Conservation (phyloP, 2,329 filamentous ascomycete species). For the Colletotrichum sp. region DNA sequence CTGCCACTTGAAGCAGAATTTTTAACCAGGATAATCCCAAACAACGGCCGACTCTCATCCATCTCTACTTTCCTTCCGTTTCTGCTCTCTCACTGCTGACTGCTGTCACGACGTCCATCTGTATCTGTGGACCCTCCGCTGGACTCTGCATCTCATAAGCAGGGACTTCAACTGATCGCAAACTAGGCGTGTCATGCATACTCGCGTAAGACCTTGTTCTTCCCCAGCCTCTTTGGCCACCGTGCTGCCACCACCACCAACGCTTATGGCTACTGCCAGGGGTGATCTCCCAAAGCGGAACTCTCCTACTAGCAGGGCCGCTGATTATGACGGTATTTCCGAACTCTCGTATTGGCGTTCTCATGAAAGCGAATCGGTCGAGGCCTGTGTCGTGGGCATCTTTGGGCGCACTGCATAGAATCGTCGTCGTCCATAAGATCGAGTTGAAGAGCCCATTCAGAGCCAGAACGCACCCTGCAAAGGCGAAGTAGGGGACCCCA, state of each 20-base stretch:
- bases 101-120: slow-evolving; percentile 47
- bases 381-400: slow-evolving; percentile 25
- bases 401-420: slow-evolving; percentile 36
- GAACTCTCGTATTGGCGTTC: slow-evolving; percentile 12
- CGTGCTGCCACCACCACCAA: slow-evolving; percentile 19
- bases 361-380: slow-evolving; percentile 27
- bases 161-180: not conserved
- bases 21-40: too few relatives aligned
- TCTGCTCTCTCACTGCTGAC: slow-evolving; percentile 40
- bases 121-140: slow-evolving; percentile 30
- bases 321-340: slow-evolving; percentile 5
- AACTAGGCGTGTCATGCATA: not conserved
- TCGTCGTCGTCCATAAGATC: slow-evolving; percentile 33
- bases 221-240: slow-evolving; percentile 7
- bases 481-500: slow-evolving; percentile 52
- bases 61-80: not conserved
- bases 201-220: slow-evolving; percentile 2
- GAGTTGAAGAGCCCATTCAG: slow-evolving; percentile 51
- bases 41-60: not conserved
- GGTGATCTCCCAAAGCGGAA: not conserved
- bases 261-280: not conserved
- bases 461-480: slow-evolving; percentile 55
- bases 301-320: not conserved
- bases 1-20: too few relatives aligned
- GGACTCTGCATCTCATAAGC: not conserved